Percentiles rank a stretch among this genome's conserved stretches.
Conservation (phyloP, 257 asterid species). For the Jacaranda mimosifolia region DNA sequence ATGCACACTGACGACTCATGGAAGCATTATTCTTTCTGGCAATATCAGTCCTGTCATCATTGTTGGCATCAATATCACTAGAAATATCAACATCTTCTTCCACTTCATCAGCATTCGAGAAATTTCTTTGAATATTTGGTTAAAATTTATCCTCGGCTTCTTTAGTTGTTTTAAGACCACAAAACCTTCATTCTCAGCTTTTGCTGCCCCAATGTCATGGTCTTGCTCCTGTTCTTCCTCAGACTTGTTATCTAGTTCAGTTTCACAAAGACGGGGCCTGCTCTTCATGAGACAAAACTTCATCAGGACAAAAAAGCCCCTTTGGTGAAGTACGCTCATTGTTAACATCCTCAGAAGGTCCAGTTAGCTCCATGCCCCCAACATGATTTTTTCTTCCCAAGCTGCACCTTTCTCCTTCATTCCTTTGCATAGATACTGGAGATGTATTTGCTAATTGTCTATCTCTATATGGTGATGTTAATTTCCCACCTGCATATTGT, state of each 20-base stretch:
- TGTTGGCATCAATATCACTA: slow-evolving; percentile 45
- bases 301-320: slow-evolving; percentile 35
- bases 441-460: no score
- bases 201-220: no score
- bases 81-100: slow-evolving; percentile 43
- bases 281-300: no score
- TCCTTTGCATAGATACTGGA: no score
- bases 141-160: slow-evolving; percentile 25
- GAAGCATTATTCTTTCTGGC: no score
- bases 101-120: slow-evolving; percentile 25
- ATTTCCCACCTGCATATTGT: slow-evolving; percentile 30
- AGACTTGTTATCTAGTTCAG: no score
- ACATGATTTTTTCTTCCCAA: slow-evolving; percentile 28
- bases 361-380: slow-evolving; percentile 28
- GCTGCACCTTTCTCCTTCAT: no score
- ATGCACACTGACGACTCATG: no score
- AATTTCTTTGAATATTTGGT: slow-evolving; percentile 21
- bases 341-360: slow-evolving; percentile 31
- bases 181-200: slow-evolving; percentile 18
- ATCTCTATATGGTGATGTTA: slow-evolving; percentile 21
- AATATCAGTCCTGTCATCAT: slow-evolving; percentile 53
- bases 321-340: slow-evolving; percentile 29
- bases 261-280: no score
- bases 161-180: slow-evolving; percentile 31
- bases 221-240: no score